Evolutionary conservation across 2,329 filamentous ascomycete species (phyloP).

Genomic region (Amesomyces nigricolor): DNA sequence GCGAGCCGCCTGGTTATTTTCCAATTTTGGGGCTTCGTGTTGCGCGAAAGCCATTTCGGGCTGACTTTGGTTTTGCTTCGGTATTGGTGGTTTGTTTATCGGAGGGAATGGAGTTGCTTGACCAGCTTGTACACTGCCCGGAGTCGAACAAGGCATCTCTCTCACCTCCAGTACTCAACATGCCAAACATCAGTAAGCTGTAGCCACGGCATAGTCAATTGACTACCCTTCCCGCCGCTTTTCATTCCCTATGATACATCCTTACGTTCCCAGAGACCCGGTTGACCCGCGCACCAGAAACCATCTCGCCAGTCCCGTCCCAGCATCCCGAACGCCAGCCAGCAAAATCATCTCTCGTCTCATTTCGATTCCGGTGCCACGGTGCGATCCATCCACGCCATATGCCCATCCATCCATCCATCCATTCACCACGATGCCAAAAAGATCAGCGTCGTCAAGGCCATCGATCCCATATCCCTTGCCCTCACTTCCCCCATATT

Average conservation of each 20-base stretch:
- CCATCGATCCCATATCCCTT: too few species aligned
- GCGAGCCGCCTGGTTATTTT: too few species aligned
- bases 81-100: neutral
- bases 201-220: constrained; percentile 7
- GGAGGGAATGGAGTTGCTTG: neutral
- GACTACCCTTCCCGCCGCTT: neutral
- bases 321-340: constrained; percentile 17
- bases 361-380: constrained; percentile 2
- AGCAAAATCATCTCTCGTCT: constrained; percentile 6
- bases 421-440: neutral
- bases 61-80: neutral
- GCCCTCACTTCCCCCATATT: too few species aligned
- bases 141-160: neutral
- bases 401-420: constrained; percentile 1
- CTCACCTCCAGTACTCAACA: neutral
- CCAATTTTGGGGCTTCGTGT: too few species aligned
- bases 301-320: constrained; percentile 7
- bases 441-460: too few species aligned
- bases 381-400: constrained; percentile 4
- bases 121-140: neutral
- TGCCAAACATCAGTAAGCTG: neutral
- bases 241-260: constrained; percentile 7
- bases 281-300: constrained; percentile 12
- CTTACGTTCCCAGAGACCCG: neutral
- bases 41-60: too few species aligned